Conservation (phyloP, 768 basidiomycete genomes). For the Tricholomella constricta region DNA sequence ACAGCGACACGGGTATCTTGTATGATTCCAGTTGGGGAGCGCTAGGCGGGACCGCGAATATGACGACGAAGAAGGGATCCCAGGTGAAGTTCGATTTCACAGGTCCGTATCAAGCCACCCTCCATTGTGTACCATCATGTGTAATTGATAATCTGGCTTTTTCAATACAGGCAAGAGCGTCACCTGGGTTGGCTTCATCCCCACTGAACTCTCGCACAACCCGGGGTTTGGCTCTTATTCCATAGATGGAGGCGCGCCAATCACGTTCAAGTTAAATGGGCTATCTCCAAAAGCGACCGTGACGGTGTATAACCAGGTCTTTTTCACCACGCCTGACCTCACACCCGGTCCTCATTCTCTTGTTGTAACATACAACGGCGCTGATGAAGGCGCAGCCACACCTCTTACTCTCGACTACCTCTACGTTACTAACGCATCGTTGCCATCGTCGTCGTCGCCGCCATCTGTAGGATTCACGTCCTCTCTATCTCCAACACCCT, state of each 20-base stretch:
- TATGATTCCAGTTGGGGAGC: background rate
- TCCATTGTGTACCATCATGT: too few relatives aligned
- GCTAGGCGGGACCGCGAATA: background rate
- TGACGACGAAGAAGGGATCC: background rate
- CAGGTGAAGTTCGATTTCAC: slow-evolving; percentile 3
- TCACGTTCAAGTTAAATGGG: slow-evolving; percentile 22
- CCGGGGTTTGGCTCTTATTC: slow-evolving; percentile 21
- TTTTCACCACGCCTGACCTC: slow-evolving; percentile 22
- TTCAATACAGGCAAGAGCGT: slow-evolving; percentile 23
- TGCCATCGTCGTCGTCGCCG: background rate
- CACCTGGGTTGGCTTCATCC: slow-evolving; percentile 23
- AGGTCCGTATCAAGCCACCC: background rate
- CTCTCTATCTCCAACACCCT: too few relatives aligned
- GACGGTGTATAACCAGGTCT: slow-evolving; percentile 21
- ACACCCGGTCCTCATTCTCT: slow-evolving; percentile 19
- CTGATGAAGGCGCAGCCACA: slow-evolving; percentile 4
- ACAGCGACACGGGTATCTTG: background rate
- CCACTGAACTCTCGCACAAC: slow-evolving; percentile 17
- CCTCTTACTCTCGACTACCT: slow-evolving; percentile 22
- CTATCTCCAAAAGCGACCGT: slow-evolving; percentile 6
- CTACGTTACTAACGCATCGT: background rate
- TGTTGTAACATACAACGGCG: slow-evolving; percentile 20
- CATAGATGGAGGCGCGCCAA: slow-evolving; percentile 24
- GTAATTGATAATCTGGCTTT: too few relatives aligned
- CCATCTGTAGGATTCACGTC: background rate